Percentiles rank a stretch among this genome's conserved stretches.
These are phyloP conservation scores for Phytophthora melonis DNA, from an alignment of 352 stramenopile species.

Conservation along the genomic window DNA sequence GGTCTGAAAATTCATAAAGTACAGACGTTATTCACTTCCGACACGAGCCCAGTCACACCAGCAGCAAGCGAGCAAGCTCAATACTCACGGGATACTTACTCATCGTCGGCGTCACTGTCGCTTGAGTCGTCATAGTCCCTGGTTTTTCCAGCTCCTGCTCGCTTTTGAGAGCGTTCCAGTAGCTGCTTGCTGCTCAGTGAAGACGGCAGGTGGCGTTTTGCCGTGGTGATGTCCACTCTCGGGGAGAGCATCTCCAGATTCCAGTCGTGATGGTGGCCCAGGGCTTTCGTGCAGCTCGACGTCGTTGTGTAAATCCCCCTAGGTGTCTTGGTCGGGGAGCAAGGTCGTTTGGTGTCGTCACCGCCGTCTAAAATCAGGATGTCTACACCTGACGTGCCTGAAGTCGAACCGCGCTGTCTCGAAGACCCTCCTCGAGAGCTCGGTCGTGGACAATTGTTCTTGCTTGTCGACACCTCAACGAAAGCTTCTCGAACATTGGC, in stretches of 20 bases:
- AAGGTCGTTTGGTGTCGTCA: constrained; percentile 53
- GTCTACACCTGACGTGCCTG: constrained; percentile 43
- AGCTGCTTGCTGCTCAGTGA: constrained; percentile 48
- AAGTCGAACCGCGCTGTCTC: constrained; percentile 18
- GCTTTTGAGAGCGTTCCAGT: constrained; percentile 40
- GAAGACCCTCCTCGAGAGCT: constrained; percentile 29
- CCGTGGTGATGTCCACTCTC: constrained; percentile 57
- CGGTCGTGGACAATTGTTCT: constrained; percentile 11
- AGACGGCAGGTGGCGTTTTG: constrained; percentile 43
- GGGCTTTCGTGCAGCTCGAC: constrained; percentile 17
- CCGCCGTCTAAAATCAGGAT: constrained; percentile 69
- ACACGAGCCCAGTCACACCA: neutral
- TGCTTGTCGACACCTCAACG: constrained; percentile 34
- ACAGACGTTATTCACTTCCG: constrained; percentile 10
- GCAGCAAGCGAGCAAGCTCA: constrained; percentile 14
- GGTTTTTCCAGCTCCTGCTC: constrained; percentile 17
- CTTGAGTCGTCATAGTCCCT: constrained; percentile 29
- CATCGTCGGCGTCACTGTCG: constrained; percentile 65
- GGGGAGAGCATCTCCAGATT: constrained; percentile 70
- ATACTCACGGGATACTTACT: constrained; percentile 56
- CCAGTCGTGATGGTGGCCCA: constrained; percentile 52
- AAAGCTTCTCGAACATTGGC: constrained; percentile 64
- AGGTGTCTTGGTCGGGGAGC: constrained; percentile 61
- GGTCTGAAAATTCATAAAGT: constrained; percentile 11
- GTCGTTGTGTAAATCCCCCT: constrained; percentile 55